Percentiles rank a stretch among this genome's conserved stretches.
Evolutionary conservation across 1,284 basidiomycete genomes (phyloP).

Genomic region (Gymnopus androsaceus): DNA sequence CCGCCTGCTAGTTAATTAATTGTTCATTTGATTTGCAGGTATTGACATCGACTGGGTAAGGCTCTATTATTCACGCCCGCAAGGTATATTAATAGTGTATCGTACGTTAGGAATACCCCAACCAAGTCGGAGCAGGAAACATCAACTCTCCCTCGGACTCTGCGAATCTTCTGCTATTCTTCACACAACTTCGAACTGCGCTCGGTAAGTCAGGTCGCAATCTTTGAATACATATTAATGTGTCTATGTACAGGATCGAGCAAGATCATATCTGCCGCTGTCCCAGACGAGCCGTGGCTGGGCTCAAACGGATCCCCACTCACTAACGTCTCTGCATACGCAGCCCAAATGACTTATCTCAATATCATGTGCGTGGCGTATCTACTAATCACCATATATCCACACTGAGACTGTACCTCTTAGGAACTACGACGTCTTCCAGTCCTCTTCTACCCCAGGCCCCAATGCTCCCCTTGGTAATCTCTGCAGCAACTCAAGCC

Average conservation of each 20-base stretch:
- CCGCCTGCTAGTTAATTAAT: background rate
- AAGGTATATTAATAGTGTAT: no score
- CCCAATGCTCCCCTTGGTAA: constrained; percentile 78
- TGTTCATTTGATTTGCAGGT: constrained; percentile 29
- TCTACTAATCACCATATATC: background rate
- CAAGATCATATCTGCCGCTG: constrained; percentile 75
- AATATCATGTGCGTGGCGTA: constrained; percentile 52
- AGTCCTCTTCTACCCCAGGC: constrained; percentile 64
- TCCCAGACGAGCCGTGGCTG: constrained; percentile 69
- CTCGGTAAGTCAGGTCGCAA: no score
- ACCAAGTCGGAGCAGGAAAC: constrained; percentile 65
- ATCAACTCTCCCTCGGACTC: constrained; percentile 61
- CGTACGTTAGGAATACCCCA: constrained; percentile 78
- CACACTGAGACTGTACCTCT: background rate
- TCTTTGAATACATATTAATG: no score
- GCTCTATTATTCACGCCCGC: no score
- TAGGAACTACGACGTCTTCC: constrained; percentile 79
- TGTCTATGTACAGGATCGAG: constrained; percentile 38
- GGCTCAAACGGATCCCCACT: constrained; percentile 67
- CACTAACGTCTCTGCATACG: constrained; percentile 69
- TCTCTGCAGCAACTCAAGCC: constrained; percentile 64
- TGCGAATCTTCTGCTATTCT: constrained; percentile 66
- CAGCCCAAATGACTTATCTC: constrained; percentile 69
- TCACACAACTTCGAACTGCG: constrained; percentile 58
- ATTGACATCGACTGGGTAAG: constrained; percentile 76